These are phyloP conservation scores for Laburnicola sp. DNA, from an alignment of 2,329 filamentous ascomycete genomes.

Conservation along the genomic window DNA sequence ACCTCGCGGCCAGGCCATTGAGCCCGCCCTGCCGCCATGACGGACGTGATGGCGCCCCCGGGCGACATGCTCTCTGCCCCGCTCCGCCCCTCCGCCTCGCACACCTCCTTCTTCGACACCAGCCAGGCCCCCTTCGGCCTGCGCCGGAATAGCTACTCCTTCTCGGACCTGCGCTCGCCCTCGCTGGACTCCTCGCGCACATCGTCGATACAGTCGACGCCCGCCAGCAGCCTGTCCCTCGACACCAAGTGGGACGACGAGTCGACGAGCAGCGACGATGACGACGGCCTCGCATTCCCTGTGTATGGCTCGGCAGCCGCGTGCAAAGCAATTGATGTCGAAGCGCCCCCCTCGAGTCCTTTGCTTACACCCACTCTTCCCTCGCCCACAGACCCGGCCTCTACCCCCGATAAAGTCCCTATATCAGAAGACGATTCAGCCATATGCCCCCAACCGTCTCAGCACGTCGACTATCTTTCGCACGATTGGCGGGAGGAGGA, in stretches of 20 bases:
- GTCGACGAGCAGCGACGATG: slow-evolving; percentile 44
- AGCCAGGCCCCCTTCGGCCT: slow-evolving; percentile 30
- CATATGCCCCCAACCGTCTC: slow-evolving; percentile 72
- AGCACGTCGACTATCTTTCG: slow-evolving; percentile 93
- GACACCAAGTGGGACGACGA: slow-evolving; percentile 58
- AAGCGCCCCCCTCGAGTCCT: slow-evolving; percentile 46
- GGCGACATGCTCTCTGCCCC: slow-evolving; percentile 50
- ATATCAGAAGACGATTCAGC: slow-evolving; percentile 78
- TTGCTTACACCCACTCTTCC: slow-evolving; percentile 41
- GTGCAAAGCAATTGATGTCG: slow-evolving; percentile 19
- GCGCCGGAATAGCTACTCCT: slow-evolving; percentile 41
- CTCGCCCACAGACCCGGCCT: slow-evolving; percentile 58
- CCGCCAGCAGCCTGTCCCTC: slow-evolving; percentile 65
- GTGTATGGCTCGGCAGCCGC: slow-evolving; percentile 40
- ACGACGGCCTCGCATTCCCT: slow-evolving; percentile 52
- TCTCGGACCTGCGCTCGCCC: slow-evolving; percentile 42
- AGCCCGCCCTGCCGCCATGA: slow-evolving; percentile 40
- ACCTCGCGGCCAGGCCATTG: slow-evolving; percentile 23
- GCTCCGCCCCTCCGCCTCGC: slow-evolving; percentile 49
- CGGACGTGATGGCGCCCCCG: slow-evolving; percentile 49
- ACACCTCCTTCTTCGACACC: slow-evolving; percentile 49
- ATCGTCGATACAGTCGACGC: slow-evolving; percentile 64
- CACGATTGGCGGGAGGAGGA: slow-evolving; percentile 94
- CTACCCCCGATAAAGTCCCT: slow-evolving; percentile 56
- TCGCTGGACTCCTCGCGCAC: slow-evolving; percentile 44